Base-by-base conservation (phyloP, 2,329 filamentous ascomycete genomes). In the Monilinia fructicola region DNA sequence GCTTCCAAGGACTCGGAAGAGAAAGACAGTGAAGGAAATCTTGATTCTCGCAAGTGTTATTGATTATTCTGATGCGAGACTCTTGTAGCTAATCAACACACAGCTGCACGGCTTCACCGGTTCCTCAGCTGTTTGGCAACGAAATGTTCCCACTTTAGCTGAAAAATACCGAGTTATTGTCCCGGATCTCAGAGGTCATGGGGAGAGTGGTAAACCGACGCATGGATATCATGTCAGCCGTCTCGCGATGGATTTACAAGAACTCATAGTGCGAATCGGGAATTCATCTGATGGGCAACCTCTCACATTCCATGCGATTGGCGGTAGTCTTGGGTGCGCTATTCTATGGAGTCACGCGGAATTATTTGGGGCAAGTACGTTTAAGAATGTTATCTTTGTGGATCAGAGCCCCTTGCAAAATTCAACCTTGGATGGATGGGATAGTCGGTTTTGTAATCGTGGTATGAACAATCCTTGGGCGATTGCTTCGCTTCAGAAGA, bases 101-200 rank as follows among this genome's bases (percentile, higher is more conserved):
- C 48, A 77, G 75, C 71, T 77, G 26, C 75, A 77, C 55, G 75
- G 75, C 60, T 77, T 76, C 66, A 76, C 74, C 3, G 75, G 75
- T n/a, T 74, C 74, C 14, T 72, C 70, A 7, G 66, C 59, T 40
- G 74, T 75, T 44, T 77, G 72, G 73, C 67, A 73, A 46, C 67
- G 68, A n/a, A 77, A 77, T 54, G 71, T 76, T 53, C 66, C 68
- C 28, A 63, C 67, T n/a, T 67, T 76, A 21, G 50, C 67, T 3
- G 28, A 65, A 4, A 42, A 64, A 18, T 74, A 74, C 60, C 70
- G 73, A 10, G 69, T 77, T 38, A 71, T 76, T 23, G 69, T 66
- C 21, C 74, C 73, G 6, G 75, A 77, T 67, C 70, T 77, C 0
- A 69, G 75, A 11, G 75, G 75, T 1, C 75, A 77, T 53, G 75